phyloP scores from a whole-genome alignment of 352 stramenopile species.

The Nannochloropsis limnetica region DNA sequence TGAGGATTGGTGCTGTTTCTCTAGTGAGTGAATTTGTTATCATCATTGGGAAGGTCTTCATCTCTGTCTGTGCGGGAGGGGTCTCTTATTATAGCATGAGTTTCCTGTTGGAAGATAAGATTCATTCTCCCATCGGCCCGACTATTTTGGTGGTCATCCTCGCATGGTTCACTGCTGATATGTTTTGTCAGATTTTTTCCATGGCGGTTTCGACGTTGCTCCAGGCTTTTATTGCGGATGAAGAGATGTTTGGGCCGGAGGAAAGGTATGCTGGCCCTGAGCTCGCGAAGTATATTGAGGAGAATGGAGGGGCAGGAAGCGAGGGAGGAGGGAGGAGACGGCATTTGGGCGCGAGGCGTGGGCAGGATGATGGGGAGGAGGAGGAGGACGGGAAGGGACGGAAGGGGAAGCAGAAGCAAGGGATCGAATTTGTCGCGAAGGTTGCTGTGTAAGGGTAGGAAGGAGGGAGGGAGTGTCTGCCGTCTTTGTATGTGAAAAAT shows the following conservation, averaged over 20 bases:
- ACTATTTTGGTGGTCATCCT: slow-evolving; percentile 76
- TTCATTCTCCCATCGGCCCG: slow-evolving; percentile 60
- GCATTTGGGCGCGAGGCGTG: not conserved
- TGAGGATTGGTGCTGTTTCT: slow-evolving; percentile 72
- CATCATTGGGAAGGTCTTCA: slow-evolving; percentile 75
- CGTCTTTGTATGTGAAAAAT: not conserved
- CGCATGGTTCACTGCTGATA: slow-evolving; percentile 78
- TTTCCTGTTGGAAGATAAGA: slow-evolving; percentile 37
- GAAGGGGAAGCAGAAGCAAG: not conserved
- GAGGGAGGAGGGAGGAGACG: not conserved
- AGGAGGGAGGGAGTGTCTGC: not conserved
- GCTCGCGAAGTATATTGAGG: slow-evolving; percentile 46
- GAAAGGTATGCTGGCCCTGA: slow-evolving; percentile 45
- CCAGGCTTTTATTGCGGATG: slow-evolving; percentile 88
- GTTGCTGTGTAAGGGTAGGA: not conserved
- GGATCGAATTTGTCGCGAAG: not conserved
- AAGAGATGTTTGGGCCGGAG: slow-evolving; percentile 66
- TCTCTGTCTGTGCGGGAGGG: slow-evolving; percentile 61
- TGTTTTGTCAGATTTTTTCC: slow-evolving; percentile 81
- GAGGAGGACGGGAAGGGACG: not conserved
- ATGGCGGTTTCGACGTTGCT: slow-evolving; percentile 88
- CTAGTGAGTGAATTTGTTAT: slow-evolving; percentile 78
- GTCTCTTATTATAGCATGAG: slow-evolving; percentile 63
- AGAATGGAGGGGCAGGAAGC: slow-evolving; percentile 15
- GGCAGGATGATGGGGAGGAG: not conserved